Evolutionary conservation across 805 yeast species (phyloP).

Genomic region (Wickerhamomyces bovis): DNA sequence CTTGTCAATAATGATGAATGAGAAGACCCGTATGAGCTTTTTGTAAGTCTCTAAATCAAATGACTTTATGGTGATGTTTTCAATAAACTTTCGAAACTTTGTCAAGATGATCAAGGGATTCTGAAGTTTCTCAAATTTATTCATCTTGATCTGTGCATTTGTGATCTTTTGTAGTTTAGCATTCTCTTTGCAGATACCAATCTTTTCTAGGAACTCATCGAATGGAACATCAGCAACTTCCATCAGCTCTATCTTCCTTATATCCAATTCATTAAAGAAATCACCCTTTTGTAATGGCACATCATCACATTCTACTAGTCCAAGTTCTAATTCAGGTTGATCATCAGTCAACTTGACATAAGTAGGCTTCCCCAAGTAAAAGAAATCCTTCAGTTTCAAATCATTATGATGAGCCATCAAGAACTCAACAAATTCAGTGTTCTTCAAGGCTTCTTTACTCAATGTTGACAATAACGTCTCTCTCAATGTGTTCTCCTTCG

Average conservation of each 20-base stretch:
- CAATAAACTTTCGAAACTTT: conserved; percentile 5
- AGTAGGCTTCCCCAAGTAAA: conserved; percentile 4
- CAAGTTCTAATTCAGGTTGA: not conserved
- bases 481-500: not conserved
- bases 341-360: not conserved
- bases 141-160: not conserved
- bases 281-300: not conserved
- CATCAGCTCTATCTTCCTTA: not conserved
- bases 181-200: conserved; percentile 2
- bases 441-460: conserved; percentile 4
- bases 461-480: not conserved
- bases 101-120: not conserved
- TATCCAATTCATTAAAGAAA: conserved; percentile 7
- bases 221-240: not conserved
- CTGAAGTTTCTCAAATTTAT: conserved; percentile 6
- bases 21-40: conserved; percentile 1
- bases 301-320: not conserved
- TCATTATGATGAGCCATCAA: not conserved
- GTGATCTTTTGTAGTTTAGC: not conserved
- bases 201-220: conserved; percentile 1
- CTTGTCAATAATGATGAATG: conserved; percentile 10
- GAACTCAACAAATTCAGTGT: conserved; percentile 5
- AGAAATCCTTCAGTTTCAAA: conserved; percentile 6
- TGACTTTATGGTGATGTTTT: not conserved
- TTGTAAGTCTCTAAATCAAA: not conserved